Percentiles rank a stretch among this genome's conserved stretches.
Conservation (phyloP, 768 basidiomycete species). For the Mycena latifolia region DNA sequence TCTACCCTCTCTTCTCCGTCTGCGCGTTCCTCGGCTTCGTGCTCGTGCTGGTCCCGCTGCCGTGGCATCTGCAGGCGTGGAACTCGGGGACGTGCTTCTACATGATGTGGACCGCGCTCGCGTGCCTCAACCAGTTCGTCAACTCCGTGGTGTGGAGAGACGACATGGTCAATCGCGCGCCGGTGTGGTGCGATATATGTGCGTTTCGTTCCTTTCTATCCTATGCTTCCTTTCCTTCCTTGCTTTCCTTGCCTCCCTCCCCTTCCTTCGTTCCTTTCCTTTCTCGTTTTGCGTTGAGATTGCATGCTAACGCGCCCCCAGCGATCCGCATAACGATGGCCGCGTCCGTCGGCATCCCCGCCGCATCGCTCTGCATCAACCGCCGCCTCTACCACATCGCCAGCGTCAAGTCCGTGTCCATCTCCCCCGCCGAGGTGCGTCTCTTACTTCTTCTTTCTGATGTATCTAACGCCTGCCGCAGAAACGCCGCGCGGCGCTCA, state of each 20-base stretch:
- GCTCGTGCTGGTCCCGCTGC: background rate
- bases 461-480: conserved; percentile 39
- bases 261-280: too few species aligned
- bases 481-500: conserved; percentile 53
- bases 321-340: conserved; percentile 11
- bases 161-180: conserved; percentile 52
- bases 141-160: conserved; percentile 60
- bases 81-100: background rate
- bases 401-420: conserved; percentile 39
- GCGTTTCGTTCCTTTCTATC: conserved; percentile 32
- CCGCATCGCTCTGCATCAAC: conserved; percentile 6
- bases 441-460: conserved; percentile 35
- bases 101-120: conserved; percentile 34
- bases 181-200: conserved; percentile 80
- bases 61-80: background rate
- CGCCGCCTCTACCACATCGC: conserved; percentile 44
- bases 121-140: conserved; percentile 55
- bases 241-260: too few species aligned
- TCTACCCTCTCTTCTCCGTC: background rate
- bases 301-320: background rate
- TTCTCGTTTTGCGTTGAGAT: too few species aligned
- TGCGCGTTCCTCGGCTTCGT: background rate
- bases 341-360: conserved; percentile 1
- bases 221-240: too few species aligned
- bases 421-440: conserved; percentile 48